Percentiles rank a stretch among this genome's conserved stretches.
These are phyloP conservation scores for Exophiala dermatitidis DNA, from an alignment of 2,329 filamentous ascomycete genomes.

Conservation along the genomic window DNA sequence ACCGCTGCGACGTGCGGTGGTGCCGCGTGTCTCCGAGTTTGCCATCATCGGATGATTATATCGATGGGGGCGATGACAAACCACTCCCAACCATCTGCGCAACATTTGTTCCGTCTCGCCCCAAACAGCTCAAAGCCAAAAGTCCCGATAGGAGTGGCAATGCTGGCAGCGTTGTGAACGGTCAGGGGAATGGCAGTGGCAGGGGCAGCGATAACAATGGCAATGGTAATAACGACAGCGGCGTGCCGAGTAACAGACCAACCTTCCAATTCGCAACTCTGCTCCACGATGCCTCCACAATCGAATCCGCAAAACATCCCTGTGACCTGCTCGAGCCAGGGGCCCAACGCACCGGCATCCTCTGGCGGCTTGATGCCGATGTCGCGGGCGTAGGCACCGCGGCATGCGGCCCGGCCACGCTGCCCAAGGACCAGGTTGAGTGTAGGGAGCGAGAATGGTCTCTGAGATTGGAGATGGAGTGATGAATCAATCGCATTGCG, in stretches of 20 bases:
- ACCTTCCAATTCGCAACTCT: conserved; percentile 27
- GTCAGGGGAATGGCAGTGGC: too few species aligned
- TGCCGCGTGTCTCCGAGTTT: conserved; percentile 30
- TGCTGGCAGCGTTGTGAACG: too few species aligned
- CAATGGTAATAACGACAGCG: neutral
- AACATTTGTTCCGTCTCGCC: neutral
- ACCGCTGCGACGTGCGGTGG: conserved; percentile 56
- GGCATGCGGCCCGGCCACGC: conserved; percentile 21
- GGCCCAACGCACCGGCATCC: conserved; percentile 10
- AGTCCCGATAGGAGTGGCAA: too few species aligned
- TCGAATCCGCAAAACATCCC: conserved; percentile 57
- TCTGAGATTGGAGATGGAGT: conserved; percentile 5
- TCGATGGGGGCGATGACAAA: neutral
- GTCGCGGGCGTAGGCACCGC: conserved; percentile 31
- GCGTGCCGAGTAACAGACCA: neutral
- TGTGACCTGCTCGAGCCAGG: conserved; percentile 45
- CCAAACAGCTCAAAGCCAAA: too few species aligned
- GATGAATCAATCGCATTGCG: too few species aligned
- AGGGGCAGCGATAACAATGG: conserved; percentile 14
- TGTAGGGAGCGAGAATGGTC: conserved; percentile 9
- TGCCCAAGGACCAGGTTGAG: conserved; percentile 17
- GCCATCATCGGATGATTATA: neutral
- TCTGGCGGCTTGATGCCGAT: conserved; percentile 30
- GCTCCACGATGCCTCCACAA: conserved; percentile 47
- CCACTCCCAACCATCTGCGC: conserved; percentile 4